Percentiles rank a stretch among this genome's conserved stretches.
Evolutionary conservation across 2,329 filamentous ascomycete species (phyloP).

Genomic region (Coleophoma crateriformis): DNA sequence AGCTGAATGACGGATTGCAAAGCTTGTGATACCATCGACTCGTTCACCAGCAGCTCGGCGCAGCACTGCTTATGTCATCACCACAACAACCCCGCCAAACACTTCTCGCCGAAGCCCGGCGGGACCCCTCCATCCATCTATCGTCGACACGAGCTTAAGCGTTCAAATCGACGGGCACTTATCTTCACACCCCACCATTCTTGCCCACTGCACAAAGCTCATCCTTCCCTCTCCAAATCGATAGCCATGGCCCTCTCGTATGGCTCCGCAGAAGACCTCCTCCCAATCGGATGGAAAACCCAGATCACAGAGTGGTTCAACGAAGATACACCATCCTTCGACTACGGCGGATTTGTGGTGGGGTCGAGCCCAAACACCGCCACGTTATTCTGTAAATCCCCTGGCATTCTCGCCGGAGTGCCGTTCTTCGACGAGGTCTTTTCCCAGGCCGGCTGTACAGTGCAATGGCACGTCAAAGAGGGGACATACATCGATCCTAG

Average conservation of each 20-base stretch:
- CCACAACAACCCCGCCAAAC: too few species aligned
- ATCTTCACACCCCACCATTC: too few species aligned
- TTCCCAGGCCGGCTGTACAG: constrained; percentile 79
- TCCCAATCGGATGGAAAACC: constrained; percentile 80
- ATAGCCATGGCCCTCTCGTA: constrained; percentile 30
- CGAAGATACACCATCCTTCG: constrained; percentile 93
- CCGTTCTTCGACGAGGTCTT: constrained; percentile 97
- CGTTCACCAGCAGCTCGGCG: too few species aligned
- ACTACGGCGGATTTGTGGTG: constrained; percentile 96
- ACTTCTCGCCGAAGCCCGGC: too few species aligned
- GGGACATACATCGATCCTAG: constrained; percentile 62
- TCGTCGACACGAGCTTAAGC: too few species aligned
- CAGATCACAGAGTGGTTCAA: constrained; percentile 81
- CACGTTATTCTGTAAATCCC: constrained; percentile 64
- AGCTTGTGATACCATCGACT: too few species aligned
- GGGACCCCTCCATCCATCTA: too few species aligned
- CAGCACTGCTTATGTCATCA: too few species aligned
- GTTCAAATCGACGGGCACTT: too few species aligned
- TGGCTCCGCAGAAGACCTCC: constrained; percentile 63
- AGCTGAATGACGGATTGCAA: too few species aligned
- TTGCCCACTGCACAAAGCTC: too few species aligned
- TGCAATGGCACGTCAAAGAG: constrained; percentile 82
- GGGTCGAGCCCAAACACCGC: constrained; percentile 61
- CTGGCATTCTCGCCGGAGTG: constrained; percentile 80
- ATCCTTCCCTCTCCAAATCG: too few species aligned